phyloP scores from a whole-genome alignment of 108 stramenopile species.

The Cyclotella kingstonii region DNA sequence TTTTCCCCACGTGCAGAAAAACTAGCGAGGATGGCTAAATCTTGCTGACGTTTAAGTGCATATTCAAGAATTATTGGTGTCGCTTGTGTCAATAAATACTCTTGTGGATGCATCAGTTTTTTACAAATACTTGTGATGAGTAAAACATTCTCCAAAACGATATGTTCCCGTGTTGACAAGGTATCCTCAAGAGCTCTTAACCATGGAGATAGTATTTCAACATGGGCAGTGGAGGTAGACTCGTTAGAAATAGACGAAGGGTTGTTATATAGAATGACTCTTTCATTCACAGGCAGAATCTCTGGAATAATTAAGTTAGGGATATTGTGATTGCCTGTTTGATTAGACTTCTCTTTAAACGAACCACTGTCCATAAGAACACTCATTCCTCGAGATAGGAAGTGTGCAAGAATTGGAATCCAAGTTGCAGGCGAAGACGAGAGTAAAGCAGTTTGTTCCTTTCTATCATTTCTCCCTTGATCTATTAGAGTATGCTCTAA shows the following conservation, averaged over 20 bases:
- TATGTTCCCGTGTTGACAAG: conserved; percentile 17
- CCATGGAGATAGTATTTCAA: too few species aligned
- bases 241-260: too few species aligned
- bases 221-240: too few species aligned
- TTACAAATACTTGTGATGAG: conserved; percentile 2
- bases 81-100: conserved; percentile 10
- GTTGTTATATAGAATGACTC: too few species aligned
- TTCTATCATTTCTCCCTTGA: not conserved
- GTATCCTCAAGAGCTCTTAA: conserved; percentile 16
- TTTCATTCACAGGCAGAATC: too few species aligned
- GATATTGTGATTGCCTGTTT: not conserved
- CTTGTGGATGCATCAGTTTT: not conserved
- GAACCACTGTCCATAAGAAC: not conserved
- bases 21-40: conserved; percentile 28
- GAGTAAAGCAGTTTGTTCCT: not conserved
- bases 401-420: conserved; percentile 10
- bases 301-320: not conserved
- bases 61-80: conserved; percentile 35
- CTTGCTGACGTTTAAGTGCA: conserved; percentile 30
- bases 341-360: not conserved
- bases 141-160: conserved; percentile 21
- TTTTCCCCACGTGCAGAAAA: conserved; percentile 39
- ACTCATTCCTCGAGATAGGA: conserved; percentile 9
- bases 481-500: conserved; percentile 6
- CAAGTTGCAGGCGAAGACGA: not conserved